These are phyloP conservation scores for Pythium myriotylum DNA, from an alignment of 352 stramenopile species.

Conservation along the genomic window DNA sequence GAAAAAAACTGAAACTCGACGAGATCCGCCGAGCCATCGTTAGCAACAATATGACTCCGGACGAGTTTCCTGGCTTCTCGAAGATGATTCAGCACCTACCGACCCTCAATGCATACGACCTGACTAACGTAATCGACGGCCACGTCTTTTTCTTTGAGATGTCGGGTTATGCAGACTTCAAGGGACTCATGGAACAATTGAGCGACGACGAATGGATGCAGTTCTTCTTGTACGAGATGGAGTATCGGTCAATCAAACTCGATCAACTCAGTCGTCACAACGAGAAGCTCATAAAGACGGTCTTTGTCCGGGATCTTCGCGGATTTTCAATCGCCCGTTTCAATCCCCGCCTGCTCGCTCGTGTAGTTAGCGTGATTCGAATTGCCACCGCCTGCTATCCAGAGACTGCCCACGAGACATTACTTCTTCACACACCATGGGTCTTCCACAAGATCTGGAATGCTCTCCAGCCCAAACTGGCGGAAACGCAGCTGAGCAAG, in stretches of 20 bases:
- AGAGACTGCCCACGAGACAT: constrained; percentile 53
- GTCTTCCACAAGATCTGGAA: constrained; percentile 78
- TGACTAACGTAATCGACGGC: constrained; percentile 39
- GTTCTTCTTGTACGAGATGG: constrained; percentile 77
- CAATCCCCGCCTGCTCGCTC: constrained; percentile 53
- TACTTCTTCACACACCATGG: constrained; percentile 69
- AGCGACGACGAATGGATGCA: constrained; percentile 70
- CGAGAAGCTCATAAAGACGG: constrained; percentile 59
- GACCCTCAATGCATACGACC: constrained; percentile 64
- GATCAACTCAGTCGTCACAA: constrained; percentile 64
- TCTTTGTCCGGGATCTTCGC: constrained; percentile 65
- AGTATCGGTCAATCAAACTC: constrained; percentile 64
- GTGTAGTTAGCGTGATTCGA: constrained; percentile 40
- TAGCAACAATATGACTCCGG: constrained; percentile 43
- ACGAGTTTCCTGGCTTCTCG: constrained; percentile 66
- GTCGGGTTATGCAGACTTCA: constrained; percentile 64
- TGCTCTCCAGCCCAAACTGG: constrained; percentile 52
- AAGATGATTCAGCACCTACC: constrained; percentile 72
- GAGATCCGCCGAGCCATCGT: constrained; percentile 60
- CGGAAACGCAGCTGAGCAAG: constrained; percentile 68
- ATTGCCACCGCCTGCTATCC: constrained; percentile 71
- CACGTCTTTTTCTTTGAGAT: constrained; percentile 77
- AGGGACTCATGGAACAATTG: constrained; percentile 57
- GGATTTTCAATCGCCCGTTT: constrained; percentile 69
- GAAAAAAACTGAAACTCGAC: constrained; percentile 60